phyloP scores from a whole-genome alignment of 495 filamentous ascomycete genomes.

The Penicillium argentinense region DNA sequence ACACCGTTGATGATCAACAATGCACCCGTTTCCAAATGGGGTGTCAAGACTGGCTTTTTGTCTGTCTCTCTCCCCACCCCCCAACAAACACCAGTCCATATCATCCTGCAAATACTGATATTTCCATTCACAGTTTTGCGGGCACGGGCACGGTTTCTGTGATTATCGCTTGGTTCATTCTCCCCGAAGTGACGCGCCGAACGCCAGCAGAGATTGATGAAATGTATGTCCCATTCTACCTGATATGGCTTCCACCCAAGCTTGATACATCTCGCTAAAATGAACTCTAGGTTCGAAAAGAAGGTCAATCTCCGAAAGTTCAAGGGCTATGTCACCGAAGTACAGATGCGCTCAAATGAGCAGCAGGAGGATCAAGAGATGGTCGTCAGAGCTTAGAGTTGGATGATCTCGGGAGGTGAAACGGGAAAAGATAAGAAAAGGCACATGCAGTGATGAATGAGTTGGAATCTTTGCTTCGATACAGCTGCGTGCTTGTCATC shows the following conservation, averaged over 20 bases:
- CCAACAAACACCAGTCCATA: too few species aligned
- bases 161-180: conserved; percentile 39
- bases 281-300: conserved; percentile 29
- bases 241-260: background rate
- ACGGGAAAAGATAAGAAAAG: background rate
- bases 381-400: background rate
- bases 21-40: conserved; percentile 28
- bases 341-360: conserved; percentile 24
- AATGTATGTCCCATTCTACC: conserved; percentile 20
- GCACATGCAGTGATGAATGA: too few species aligned
- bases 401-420: background rate
- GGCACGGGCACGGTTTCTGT: conserved; percentile 29
- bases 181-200: conserved; percentile 35
- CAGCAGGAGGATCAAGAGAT: conserved; percentile 6
- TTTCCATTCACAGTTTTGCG: conserved; percentile 29
- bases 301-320: conserved; percentile 34
- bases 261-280: too few species aligned
- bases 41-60: conserved; percentile 46
- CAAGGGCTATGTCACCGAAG: conserved; percentile 31
- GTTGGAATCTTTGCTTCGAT: too few species aligned
- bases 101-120: too few species aligned
- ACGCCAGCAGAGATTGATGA: conserved; percentile 43
- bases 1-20: conserved; percentile 46
- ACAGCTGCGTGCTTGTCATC: too few species aligned
- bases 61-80: conserved; percentile 20